phyloP scores from a whole-genome alignment of 371 early-diverging fungal genomes.

The Actinomucor elegans region DNA sequence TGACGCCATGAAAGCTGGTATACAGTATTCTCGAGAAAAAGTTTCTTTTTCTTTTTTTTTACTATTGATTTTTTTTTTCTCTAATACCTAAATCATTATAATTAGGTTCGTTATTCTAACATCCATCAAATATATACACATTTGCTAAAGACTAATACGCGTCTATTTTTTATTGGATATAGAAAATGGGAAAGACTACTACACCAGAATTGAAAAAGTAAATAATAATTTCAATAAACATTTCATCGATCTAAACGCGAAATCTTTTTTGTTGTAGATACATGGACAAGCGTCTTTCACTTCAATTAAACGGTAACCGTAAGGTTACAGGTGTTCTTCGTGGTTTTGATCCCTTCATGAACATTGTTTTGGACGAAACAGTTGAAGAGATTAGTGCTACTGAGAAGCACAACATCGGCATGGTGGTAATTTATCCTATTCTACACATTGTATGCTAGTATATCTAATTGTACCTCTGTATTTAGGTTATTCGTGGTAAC shows the following conservation, averaged over 20 bases:
- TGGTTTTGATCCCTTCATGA: slow-evolving; percentile 98
- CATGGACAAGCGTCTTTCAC: slow-evolving; percentile 93
- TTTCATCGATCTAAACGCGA: too few species aligned
- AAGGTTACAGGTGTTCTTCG: slow-evolving; percentile 92
- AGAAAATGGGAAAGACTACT: slow-evolving; percentile 67
- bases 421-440: slow-evolving; percentile 73
- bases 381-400: slow-evolving; percentile 76
- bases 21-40: too few species aligned
- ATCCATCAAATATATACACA: too few species aligned
- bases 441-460: background rate
- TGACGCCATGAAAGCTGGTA: too few species aligned
- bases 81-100: background rate
- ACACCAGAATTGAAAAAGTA: slow-evolving; percentile 86
- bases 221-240: too few species aligned
- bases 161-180: background rate
- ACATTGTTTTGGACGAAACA: slow-evolving; percentile 96
- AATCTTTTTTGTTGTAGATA: slow-evolving; percentile 73
- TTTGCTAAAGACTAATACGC: slow-evolving; percentile 4
- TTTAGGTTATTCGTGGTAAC: slow-evolving; percentile 93
- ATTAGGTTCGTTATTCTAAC: too few species aligned
- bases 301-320: slow-evolving; percentile 92
- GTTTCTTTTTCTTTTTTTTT: too few species aligned
- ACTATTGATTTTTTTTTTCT: too few species aligned
- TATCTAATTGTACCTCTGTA: background rate
- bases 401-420: slow-evolving; percentile 77